Base-by-base conservation (phyloP, 2,329 filamentous ascomycete species). In the Alternaria arbusti region DNA sequence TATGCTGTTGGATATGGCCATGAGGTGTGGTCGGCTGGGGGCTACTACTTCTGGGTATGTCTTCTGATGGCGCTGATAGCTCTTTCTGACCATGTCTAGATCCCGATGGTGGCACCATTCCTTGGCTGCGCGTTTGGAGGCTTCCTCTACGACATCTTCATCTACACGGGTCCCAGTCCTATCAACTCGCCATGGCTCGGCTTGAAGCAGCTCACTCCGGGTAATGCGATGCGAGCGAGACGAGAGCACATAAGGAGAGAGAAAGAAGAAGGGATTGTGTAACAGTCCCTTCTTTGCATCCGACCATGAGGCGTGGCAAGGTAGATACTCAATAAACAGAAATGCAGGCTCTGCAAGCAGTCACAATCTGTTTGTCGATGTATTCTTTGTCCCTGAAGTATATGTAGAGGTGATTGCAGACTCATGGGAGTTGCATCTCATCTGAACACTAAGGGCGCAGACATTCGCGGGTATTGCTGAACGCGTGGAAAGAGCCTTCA, bases 21-120 rank as follows among this genome's bases (percentile, higher is more conserved):
- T 52, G 85, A 89, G 54, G 90, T 92, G 0, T 93, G 89, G 88
- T 85, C 83, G 10, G 86, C 88, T 1, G 89, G 90, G 3, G 84
- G 84, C 12, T 91, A 92, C 73, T 93, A 92, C 74, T 92, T 92
- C 74, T 93, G 89, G 90, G 87, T 89, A 80, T 68, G 82, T 45
- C 15, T 23, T 17, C 20, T 22, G 3, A 28, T 11, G 10, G 4
- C 4, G 4, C 0, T 10, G 0, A 17, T 6, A 17, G 15, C 13
- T 23, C 32, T 15, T 43, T n/a, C 57, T 68, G 30, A 67, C 8
- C 10, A 11, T 5, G 12, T 17, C 6, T 47, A 90, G 89, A 86
- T 93, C 20, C 91, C 91, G 0, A 90, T 93, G 83, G 87, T 93
- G 5, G 85, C 89, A 3, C 90, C 90, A 0, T 92, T 93, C 73